Evolutionary conservation across 2,329 filamentous ascomycete species (phyloP).

Genomic region (Neocucurbitaria cava): DNA sequence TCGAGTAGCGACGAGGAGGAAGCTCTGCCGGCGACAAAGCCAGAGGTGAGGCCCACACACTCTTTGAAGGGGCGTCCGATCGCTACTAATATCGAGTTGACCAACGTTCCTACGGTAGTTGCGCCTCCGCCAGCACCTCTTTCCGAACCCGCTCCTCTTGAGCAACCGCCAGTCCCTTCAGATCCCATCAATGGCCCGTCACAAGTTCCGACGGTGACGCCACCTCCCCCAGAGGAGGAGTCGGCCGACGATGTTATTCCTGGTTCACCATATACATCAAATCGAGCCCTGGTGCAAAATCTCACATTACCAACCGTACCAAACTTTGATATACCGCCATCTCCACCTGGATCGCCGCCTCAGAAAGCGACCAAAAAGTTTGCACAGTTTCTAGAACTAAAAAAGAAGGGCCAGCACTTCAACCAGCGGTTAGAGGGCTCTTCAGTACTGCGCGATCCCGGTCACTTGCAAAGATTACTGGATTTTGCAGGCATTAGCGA

Average conservation of each 20-base stretch:
- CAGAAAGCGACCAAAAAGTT: slow-evolving; percentile 68
- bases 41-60: slow-evolving; percentile 49
- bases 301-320: slow-evolving; percentile 76
- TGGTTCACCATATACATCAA: slow-evolving; percentile 71
- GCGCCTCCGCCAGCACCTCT: slow-evolving; percentile 17
- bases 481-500: slow-evolving; percentile 67
- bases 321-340: slow-evolving; percentile 76
- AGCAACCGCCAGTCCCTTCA: slow-evolving; percentile 11
- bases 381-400: slow-evolving; percentile 76
- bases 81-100: slow-evolving; percentile 56
- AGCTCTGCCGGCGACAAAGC: slow-evolving; percentile 32
- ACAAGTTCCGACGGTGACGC: slow-evolving; percentile 36
- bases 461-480: slow-evolving; percentile 74
- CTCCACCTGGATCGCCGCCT: slow-evolving; percentile 66
- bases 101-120: slow-evolving; percentile 25
- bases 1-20: slow-evolving; percentile 58
- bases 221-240: slow-evolving; percentile 23
- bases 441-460: slow-evolving; percentile 73
- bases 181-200: slow-evolving; percentile 32
- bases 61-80: slow-evolving; percentile 45
- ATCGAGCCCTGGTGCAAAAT: slow-evolving; percentile 69
- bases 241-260: slow-evolving; percentile 30
- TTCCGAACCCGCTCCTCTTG: slow-evolving; percentile 9
- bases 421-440: slow-evolving; percentile 75
- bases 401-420: slow-evolving; percentile 78